A percentile compares a stretch with the other conserved stretches of the same genome.
Evolutionary conservation across 352 stramenopile genomes (phyloP).

Genomic region (Pilasporangium apinafurcum): DNA sequence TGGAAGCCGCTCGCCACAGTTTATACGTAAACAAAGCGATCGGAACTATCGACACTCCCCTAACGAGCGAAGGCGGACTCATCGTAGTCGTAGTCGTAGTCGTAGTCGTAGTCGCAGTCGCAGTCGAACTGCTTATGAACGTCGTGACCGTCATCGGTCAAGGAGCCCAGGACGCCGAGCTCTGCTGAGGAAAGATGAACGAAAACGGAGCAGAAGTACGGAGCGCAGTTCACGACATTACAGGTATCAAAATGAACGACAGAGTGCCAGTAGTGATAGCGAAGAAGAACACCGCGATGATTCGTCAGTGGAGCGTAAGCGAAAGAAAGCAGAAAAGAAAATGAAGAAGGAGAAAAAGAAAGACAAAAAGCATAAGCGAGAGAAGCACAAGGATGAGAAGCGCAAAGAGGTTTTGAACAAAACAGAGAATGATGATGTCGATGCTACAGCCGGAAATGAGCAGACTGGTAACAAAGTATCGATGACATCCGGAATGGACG

Average conservation of each 20-base stretch:
- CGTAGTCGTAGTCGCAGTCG: conserved; percentile 4
- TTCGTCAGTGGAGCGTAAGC: no score
- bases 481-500: conserved; percentile 11
- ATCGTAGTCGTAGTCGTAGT: conserved; percentile 5
- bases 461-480: not conserved
- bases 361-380: not conserved
- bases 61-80: no score
- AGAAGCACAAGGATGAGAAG: not conserved
- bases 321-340: conserved; percentile 20
- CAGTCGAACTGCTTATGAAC: not conserved
- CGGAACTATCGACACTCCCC: no score
- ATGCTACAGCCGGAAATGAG: not conserved
- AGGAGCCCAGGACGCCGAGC: not conserved
- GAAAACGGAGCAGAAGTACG: conserved; percentile 2
- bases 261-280: conserved; percentile 5
- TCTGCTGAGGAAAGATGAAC: no score
- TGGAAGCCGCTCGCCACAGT: not conserved
- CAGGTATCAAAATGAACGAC: conserved; percentile 5
- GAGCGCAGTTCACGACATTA: conserved; percentile 3
- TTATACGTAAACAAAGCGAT: no score
- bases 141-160: not conserved
- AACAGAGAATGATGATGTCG: not conserved
- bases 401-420: not conserved
- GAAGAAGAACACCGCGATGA: conserved; percentile 12
- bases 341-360: conserved; percentile 21